Evolutionary conservation across 805 yeast species (phyloP).

Genomic region (Ogataea neopini): DNA sequence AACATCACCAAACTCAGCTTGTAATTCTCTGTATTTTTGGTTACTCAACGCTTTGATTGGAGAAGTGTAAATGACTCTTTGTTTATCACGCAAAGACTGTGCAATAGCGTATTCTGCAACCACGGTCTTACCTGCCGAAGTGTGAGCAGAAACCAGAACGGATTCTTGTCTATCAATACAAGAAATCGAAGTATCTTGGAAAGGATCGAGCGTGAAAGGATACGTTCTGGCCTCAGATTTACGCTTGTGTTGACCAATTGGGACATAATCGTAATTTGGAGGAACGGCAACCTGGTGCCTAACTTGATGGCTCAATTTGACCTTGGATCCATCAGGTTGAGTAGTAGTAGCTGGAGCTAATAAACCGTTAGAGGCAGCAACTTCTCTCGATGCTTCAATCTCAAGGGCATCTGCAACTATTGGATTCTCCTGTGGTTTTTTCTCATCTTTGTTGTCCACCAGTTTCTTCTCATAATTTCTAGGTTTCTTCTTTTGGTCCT

Average conservation of each 20-base stretch:
- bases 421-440: constrained; percentile 47
- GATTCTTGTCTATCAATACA: constrained; percentile 95
- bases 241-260: constrained; percentile 86
- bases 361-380: constrained; percentile 77
- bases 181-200: constrained; percentile 94
- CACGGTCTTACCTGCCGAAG: constrained; percentile 96
- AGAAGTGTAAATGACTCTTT: constrained; percentile 92
- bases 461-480: constrained; percentile 34
- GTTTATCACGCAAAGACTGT: constrained; percentile 86
- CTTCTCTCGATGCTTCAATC: constrained; percentile 87
- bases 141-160: constrained; percentile 95
- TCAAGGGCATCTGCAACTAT: constrained; percentile 86
- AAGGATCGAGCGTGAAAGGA: constrained; percentile 93
- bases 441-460: constrained; percentile 21
- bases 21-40: constrained; percentile 89
- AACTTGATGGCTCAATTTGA: constrained; percentile 86
- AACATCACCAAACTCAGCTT: constrained; percentile 93
- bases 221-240: constrained; percentile 79
- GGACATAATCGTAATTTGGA: constrained; percentile 82
- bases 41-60: constrained; percentile 94
- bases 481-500: constrained; percentile 29
- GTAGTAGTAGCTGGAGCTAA: constrained; percentile 41
- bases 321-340: constrained; percentile 33
- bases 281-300: constrained; percentile 98
- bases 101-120: constrained; percentile 98